These are phyloP conservation scores for Cryphonectria carpinicola DNA, from an alignment of 2,329 filamentous ascomycete genomes.

Conservation along the genomic window DNA sequence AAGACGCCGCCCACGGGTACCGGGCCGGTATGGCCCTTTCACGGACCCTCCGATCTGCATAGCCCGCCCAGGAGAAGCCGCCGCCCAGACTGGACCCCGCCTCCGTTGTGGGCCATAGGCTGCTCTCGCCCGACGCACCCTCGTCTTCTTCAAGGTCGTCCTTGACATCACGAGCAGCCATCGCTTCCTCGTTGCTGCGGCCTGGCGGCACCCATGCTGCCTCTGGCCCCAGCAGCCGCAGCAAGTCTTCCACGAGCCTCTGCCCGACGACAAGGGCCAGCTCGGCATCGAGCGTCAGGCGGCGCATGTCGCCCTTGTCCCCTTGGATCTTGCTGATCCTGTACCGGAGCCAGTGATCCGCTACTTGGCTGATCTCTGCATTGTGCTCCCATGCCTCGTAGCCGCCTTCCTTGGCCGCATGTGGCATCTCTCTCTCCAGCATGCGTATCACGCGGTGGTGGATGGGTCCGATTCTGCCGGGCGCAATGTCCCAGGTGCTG, in stretches of 20 bases:
- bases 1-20: background rate
- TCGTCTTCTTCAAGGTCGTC: background rate
- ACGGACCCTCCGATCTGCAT: background rate
- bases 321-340: slow-evolving; percentile 24
- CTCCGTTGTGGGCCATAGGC: slow-evolving; percentile 14
- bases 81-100: background rate
- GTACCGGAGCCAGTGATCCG: slow-evolving; percentile 23
- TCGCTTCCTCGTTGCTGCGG: background rate
- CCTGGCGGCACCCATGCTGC: background rate
- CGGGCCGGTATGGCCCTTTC: background rate
- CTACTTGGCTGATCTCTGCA: background rate
- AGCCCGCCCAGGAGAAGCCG: background rate
- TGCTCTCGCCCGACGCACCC: background rate
- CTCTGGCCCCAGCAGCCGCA: background rate
- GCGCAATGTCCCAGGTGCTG: slow-evolving; percentile 20
- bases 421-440: slow-evolving; percentile 13
- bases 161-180: background rate
- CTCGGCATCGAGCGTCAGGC: slow-evolving; percentile 13
- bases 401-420: slow-evolving; percentile 3
- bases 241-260: background rate
- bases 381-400: slow-evolving; percentile 12
- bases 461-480: background rate
- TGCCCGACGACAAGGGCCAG: slow-evolving; percentile 7
- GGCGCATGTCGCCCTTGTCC: slow-evolving; percentile 8
- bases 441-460: background rate